Evolutionary conservation across 2,329 filamentous ascomycete species (phyloP), one percentile per base, ranked within the genome.

Genomic region (Trichocomaceae sp.): DNA sequence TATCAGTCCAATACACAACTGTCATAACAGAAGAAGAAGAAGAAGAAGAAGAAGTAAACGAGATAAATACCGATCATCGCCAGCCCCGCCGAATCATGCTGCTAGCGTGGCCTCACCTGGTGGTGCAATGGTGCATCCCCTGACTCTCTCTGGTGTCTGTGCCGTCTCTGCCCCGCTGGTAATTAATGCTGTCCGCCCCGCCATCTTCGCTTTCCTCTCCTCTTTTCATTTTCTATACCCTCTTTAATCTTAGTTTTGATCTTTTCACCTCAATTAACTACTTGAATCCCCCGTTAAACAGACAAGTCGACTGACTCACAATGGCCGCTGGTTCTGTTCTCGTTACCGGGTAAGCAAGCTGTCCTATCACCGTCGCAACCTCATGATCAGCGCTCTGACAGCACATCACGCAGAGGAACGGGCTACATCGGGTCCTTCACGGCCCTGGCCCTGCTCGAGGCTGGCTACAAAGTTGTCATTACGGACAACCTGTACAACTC

Each of bases 361-460:
- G n/a, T 39, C 49, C n/a, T 13, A 12, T 33, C n/a, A 47, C n/a
- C 31, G 22, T 8, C 10, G 31, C 15, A 29, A 22, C n/a, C n/a
- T 33, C n/a, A 7, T 35, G 23, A 46, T 5, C 29, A 39, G n/a
- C 33, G 6, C 19, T 19, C 26, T 54, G 35, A 15, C 37, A 39
- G 17, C 55, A 62, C 15, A 57, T n/a, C n/a, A n/a, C n/a, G n/a
- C 71, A 96, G 93, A 82, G 93, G 93, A 69, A 96, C 91, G 62
- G 93, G 93, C 78, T 99, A 99, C 81, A 99, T 99, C 75, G 93
- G 93, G 72, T 97, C 92, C 50, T 97, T 97, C 80, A 99, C 93
- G 59, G 80, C 88, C 55, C 85, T 99, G 50, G 86, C 90, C 52
- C 88, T 99, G 23, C 88, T 99, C 63, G 82, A 96, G 70, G 88